Conservation (phyloP, 202 grass and related monocot species). For the Bolboschoenoplectus hybrid region DNA sequence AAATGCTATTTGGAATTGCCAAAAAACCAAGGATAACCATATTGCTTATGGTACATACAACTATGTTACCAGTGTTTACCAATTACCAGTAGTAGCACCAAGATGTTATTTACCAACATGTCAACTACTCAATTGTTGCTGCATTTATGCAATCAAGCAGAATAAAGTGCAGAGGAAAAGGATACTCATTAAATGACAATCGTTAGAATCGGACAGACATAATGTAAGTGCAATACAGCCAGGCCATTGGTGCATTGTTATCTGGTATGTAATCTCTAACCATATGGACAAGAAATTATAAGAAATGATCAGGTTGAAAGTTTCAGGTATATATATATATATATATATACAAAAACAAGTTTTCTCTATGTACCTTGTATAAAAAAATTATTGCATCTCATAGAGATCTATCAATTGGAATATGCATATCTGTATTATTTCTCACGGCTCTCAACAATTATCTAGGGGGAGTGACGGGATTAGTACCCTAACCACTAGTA, state of each 20-base stretch:
- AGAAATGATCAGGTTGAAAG: neutral
- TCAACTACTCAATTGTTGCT: neutral
- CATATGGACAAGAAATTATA: neutral
- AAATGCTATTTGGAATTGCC: neutral
- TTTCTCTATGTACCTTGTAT: neutral
- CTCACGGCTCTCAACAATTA: neutral
- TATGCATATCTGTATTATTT: neutral
- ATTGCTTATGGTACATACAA: slow-evolving; percentile 8
- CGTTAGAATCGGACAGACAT: neutral
- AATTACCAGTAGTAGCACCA: neutral
- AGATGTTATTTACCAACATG: slow-evolving; percentile 9
- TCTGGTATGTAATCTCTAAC: neutral
- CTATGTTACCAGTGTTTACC: neutral
- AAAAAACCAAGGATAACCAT: slow-evolving; percentile 4
- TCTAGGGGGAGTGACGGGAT: neutral
- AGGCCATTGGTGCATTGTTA: neutral
- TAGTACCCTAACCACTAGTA: neutral
- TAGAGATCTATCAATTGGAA: neutral
- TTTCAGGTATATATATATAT: neutral
- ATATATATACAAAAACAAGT: too few relatives aligned
- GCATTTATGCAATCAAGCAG: slow-evolving; percentile 1
- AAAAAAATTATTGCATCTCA: neutral
- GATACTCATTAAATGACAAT: neutral
- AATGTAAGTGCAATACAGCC: neutral
- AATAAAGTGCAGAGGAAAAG: neutral